Base-by-base conservation (phyloP, 176 grass and related monocot species). In the Ampelocalamus luodianensis region DNA sequence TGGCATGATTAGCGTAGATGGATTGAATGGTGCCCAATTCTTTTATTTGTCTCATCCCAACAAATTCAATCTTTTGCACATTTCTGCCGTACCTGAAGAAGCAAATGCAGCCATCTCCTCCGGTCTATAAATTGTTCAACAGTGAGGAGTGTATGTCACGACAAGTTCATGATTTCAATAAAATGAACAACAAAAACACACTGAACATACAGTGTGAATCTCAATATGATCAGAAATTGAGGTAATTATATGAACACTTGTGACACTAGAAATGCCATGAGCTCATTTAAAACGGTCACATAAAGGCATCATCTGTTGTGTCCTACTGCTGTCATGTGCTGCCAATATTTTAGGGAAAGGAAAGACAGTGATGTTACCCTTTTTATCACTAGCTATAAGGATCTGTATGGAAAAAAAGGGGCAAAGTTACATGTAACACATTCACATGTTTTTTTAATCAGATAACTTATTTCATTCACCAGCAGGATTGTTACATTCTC, bases 51-150 rank as follows among this genome's bases (percentile, higher is more conserved):
- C 87, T 95, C 93, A 98, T 95, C 77, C 96, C 96, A 90, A 89
- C 68, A 78, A 95, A 98, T 36, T 93, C 87, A 61, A 93, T 69
- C 18, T 87, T 92, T 77, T 66, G 63, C 0, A 69, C 49, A 62
- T 62, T 85, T 80, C 78, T 95, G 59, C 59, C 80, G 78, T 90
- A 95, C 83, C 90, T 95, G 76, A 98, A 95, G 50, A 92, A 87
- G 59, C 96, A 98, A 87, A 98, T 92, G 87, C 96, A 98, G n/a
- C 96, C 87, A n/a, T 95, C 96, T 85, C 93, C 93, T 37, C 96
- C 93, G 7, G 96, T 98, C 96, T 98, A 80, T 34, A 87, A 91
- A 74, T 91, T 81, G 76, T 82, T 89, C 24, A 92, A 78, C 12
- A 16, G 66, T 51, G 27, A 71, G 76, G 34, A 88, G 61, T 38